A percentile compares a stretch with the other conserved stretches of the same genome.
Evolutionary conservation across 805 yeast species (phyloP).

Genomic region (Tetrapisispora fleetii): DNA sequence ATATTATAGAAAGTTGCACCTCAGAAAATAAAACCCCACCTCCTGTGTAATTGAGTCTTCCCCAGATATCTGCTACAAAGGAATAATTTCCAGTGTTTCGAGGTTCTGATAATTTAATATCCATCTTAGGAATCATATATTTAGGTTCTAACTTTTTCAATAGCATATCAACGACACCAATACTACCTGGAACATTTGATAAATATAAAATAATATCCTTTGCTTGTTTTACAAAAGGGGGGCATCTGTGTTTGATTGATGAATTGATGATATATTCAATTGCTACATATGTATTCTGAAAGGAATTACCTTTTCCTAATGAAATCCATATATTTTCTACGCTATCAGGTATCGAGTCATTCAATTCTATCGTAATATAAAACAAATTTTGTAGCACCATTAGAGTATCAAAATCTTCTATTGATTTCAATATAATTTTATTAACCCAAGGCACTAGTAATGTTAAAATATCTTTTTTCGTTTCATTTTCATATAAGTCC

Average conservation of each 20-base stretch:
- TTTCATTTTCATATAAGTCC: conserved; percentile 45
- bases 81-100: conserved; percentile 42
- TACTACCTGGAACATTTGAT: conserved; percentile 42
- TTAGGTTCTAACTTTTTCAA: conserved; percentile 70
- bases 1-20: conserved; percentile 79
- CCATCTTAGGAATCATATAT: conserved; percentile 74
- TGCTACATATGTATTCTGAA: conserved; percentile 60
- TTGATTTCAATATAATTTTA: conserved; percentile 52
- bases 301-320: conserved; percentile 63
- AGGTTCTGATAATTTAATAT: conserved; percentile 27
- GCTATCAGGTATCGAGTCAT: conserved; percentile 68
- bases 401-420: conserved; percentile 36
- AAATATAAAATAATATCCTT: conserved; percentile 75
- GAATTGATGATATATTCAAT: conserved; percentile 59
- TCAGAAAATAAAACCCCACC: conserved; percentile 73
- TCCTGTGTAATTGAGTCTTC: conserved; percentile 42
- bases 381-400: conserved; percentile 77
- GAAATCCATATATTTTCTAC: conserved; percentile 95
- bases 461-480: conserved; percentile 70
- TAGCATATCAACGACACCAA: conserved; percentile 49
- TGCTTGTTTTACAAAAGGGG: conserved; percentile 66
- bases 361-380: conserved; percentile 73
- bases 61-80: conserved; percentile 65
- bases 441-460: conserved; percentile 91
- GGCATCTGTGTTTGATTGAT: conserved; percentile 59